Evolutionary conservation across 2,329 filamentous ascomycete genomes (phyloP), one percentile per base, ranked within the genome.

Genomic region (Microsporum canis): DNA sequence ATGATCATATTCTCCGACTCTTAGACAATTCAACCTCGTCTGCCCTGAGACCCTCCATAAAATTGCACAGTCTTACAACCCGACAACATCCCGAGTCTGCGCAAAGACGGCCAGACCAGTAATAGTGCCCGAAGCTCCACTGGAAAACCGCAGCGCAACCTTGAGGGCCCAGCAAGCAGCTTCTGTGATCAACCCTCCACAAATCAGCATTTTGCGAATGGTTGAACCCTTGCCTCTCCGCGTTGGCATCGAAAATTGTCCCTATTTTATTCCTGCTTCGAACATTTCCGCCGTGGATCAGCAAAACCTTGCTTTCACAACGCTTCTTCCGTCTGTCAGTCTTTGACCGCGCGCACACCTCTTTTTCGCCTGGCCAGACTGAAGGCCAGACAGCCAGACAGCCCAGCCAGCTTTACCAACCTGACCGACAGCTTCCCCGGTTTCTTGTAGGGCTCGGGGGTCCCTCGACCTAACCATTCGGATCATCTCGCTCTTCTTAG

Each of bases 161-260:
- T 55, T 55, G 51, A 23, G 51, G 17, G 33, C 51, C 51, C 51
- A 55, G 51, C 51, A 34, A 43, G 12, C 51, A 55, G 51, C 51
- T 55, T 55, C 51, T 23, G 51, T 55, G 51, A 55, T 55, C 51
- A 59, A 47, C 33, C 39, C 57, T 47, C 39, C 43, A 59, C 43
- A 59, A 55, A 55, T 55, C 51, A 55, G 51, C 51, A 38, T 23
- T 41, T 59, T 41, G 41, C 36, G 36, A 59, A 39, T 43, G 23
- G 57, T 39, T 59, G 23, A 36, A 59, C 49, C 57, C 57, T 49
- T 59, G 57, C 33, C 56, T 58, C 57, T 59, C 33, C 57, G 57
- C 57, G 36, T 59, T 27, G 51, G 51, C 51, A 55, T 55, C 51
- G 29, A 31, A 55, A 55, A 29, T 55, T 31, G 51, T 55, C 51